Conservation (phyloP, 179 eudicot species). For the Kewa caespitosa region DNA sequence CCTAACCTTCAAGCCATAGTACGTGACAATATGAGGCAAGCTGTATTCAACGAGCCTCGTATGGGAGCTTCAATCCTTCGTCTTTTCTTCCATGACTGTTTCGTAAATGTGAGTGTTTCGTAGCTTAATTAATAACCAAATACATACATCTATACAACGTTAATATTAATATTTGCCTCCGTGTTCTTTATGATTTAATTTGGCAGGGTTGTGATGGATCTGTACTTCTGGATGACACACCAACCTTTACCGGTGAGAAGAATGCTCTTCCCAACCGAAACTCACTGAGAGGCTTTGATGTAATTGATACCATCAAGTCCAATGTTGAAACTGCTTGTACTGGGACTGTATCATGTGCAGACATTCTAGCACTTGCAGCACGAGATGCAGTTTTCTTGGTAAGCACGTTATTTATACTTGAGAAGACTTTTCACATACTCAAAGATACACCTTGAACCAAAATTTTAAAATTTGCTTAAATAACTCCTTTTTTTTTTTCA, state of each 20-base stretch:
- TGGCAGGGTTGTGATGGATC: conserved; percentile 30
- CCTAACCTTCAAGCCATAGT: conserved; percentile 43
- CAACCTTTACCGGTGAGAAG: conserved; percentile 34
- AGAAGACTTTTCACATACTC: no score
- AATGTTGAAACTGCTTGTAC: conserved; percentile 41
- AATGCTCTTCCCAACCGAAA: conserved; percentile 29
- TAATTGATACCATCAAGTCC: conserved; percentile 41
- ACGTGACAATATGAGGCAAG: conserved; percentile 32
- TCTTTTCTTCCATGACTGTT: conserved; percentile 45
- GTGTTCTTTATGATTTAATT: no score
- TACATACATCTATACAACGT: no score
- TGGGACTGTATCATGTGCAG: conserved; percentile 46
- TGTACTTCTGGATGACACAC: conserved; percentile 35
- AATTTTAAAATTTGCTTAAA: no score
- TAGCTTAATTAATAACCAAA: no score
- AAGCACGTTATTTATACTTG: no score
- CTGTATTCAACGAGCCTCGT: conserved; percentile 28
- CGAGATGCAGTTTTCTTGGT: conserved; percentile 37
- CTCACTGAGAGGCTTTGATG: conserved; percentile 44
- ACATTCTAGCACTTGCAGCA: conserved; percentile 47
- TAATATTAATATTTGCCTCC: no score
- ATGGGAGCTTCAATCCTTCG: conserved; percentile 43
- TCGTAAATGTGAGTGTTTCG: conserved; percentile 32
- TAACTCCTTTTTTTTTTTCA: no score
- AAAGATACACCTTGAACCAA: no score